Percentiles rank a stretch among this genome's conserved stretches.
Evolutionary conservation across 177 flowering plant genomes (phyloP).

Genomic region (Tripterygium wilfordii): DNA sequence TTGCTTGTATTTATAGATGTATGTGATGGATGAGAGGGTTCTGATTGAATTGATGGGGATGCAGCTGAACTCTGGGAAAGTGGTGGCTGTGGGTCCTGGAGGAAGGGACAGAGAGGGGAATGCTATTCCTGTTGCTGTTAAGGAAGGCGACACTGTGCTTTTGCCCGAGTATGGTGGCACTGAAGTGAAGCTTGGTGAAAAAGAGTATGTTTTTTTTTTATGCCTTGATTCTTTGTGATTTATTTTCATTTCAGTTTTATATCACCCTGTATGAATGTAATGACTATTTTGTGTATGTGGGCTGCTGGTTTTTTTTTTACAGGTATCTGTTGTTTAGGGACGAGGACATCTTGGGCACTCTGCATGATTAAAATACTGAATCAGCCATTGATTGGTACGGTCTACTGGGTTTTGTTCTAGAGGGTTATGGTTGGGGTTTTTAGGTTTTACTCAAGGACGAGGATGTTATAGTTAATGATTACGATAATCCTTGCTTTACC

Average conservation of each 20-base stretch:
- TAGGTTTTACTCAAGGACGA: too few relatives aligned
- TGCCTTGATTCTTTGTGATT: too few relatives aligned
- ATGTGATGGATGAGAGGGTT: not conserved
- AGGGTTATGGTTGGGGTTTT: too few relatives aligned
- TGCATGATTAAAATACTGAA: constrained; percentile 22
- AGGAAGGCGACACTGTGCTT: constrained; percentile 35
- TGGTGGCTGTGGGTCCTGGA: constrained; percentile 41
- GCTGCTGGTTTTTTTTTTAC: not conserved
- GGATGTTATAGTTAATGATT: too few relatives aligned
- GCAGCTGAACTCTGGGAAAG: constrained; percentile 40
- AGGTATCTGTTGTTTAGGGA: constrained; percentile 26
- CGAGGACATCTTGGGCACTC: constrained; percentile 25
- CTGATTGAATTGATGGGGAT: not conserved
- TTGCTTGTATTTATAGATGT: too few relatives aligned
- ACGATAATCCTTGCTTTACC: too few relatives aligned
- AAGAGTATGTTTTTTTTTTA: constrained; percentile 31
- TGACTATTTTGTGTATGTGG: too few relatives aligned
- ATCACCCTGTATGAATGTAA: too few relatives aligned
- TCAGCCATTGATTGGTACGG: too few relatives aligned
- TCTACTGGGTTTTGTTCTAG: too few relatives aligned
- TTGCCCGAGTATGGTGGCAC: constrained; percentile 46
- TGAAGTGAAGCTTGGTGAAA: constrained; percentile 32
- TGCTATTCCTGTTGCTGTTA: constrained; percentile 24
- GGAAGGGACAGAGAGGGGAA: constrained; percentile 18
- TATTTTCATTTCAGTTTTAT: too few relatives aligned